Conservation (phyloP, 352 stramenopile genomes). For the Globisporangium camurandrum region DNA sequence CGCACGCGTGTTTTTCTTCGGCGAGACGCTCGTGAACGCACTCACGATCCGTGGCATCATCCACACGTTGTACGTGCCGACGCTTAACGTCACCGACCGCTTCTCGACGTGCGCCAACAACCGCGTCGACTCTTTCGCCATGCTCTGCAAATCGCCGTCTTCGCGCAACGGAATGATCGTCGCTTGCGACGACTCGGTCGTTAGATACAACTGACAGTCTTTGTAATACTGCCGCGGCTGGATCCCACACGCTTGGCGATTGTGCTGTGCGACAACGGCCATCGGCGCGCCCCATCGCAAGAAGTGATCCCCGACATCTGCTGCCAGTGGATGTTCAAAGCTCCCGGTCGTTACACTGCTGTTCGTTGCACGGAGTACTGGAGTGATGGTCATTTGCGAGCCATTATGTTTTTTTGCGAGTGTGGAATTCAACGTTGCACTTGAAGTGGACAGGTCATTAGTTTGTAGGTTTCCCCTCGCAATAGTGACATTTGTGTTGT, state of each 20-base stretch:
- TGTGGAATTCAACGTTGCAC: too few species aligned
- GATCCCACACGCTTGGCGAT: slow-evolving; percentile 46
- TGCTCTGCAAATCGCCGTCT: slow-evolving; percentile 50
- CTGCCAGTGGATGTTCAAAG: background rate
- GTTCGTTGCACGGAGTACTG: too few species aligned
- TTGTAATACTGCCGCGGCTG: slow-evolving; percentile 71
- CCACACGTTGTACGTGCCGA: slow-evolving; percentile 81
- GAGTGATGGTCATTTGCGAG: too few species aligned
- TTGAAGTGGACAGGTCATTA: too few species aligned
- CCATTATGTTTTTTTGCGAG: too few species aligned
- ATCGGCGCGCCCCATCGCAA: slow-evolving; percentile 63
- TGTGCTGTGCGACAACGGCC: slow-evolving; percentile 47
- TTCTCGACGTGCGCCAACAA: slow-evolving; percentile 51
- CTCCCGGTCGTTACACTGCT: background rate
- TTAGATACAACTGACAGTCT: slow-evolving; percentile 68
- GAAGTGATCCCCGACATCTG: slow-evolving; percentile 17
- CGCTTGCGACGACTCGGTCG: slow-evolving; percentile 37
- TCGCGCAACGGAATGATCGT: slow-evolving; percentile 68
- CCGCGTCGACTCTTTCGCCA: slow-evolving; percentile 66
- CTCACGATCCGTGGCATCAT: slow-evolving; percentile 79
- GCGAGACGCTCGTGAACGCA: slow-evolving; percentile 56
- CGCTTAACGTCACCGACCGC: slow-evolving; percentile 38
- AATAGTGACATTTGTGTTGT: too few species aligned
- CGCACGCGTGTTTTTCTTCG: slow-evolving; percentile 72
- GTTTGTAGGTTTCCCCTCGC: background rate